Base-by-base conservation (phyloP, 1,284 basidiomycete species). In the Inonotus obliquus region DNA sequence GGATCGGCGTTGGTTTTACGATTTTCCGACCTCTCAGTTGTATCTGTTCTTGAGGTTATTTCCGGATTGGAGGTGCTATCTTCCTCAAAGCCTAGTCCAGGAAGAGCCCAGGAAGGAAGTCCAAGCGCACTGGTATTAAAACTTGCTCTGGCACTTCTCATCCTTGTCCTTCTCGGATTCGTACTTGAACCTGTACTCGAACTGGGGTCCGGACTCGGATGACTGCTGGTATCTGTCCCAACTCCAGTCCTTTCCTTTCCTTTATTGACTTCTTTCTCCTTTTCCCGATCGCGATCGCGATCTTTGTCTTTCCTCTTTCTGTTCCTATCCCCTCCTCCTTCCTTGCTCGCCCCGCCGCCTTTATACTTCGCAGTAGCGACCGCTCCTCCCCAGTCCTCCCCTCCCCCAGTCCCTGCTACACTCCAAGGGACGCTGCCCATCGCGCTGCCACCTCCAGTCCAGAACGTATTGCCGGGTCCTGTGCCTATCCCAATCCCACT, bases 341-440 rank as follows among this genome's bases (percentile, higher is more conserved):
- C 41, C 35, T 45, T 55, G 80, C 81, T 21, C 71, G 80, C 69
- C 81, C 81, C 19, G 81, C 83, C 35, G 83, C 69, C 67, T 80
- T 78, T 3, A 82, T 81, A 63, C 72, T 68, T 82, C 76, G 64
- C 77, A 74, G 25, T 23, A 17, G 21, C 56, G 5, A 19, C 19
- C 6, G 21, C 71, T 78, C 72, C 72, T 75, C 67, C 70, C 69
- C 66, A 56, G 62, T 72, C 47, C 54, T 14, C 29, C 71, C 62
- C 60, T 74, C 70, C 69, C 69, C 78, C 21, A 49, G 21, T 27
- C 7, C 7, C 14, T n/a, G 11, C 17, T 1, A 6, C 41, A n/a
- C 41, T n/a, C 41, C 41, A 44, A 21, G 17, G 41, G 17, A 44
- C 41, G 4, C 41, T 44, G 17, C 41, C 70, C 77, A 61, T 75